Evolutionary conservation across 129 eudicot species (phyloP), one percentile per base, ranked within the genome.

Genomic region (Logfia minima): DNA sequence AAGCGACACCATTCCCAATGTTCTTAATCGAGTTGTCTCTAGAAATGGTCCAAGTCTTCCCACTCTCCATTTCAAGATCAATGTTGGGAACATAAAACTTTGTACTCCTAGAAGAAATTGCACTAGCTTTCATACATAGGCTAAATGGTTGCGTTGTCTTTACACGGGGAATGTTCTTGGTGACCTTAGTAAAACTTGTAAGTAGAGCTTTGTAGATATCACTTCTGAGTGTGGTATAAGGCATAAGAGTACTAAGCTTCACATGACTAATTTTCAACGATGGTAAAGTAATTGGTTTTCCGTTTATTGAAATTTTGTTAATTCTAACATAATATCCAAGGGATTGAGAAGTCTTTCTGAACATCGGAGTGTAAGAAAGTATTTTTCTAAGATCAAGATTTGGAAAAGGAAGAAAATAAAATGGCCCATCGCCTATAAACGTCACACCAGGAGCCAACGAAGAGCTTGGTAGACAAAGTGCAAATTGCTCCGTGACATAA

Each of bases 341-440:
- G 14, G 74, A 71, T 3, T 56, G 51, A 0, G 77, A 22, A 3
- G 77, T 39, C 29, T 59, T 48, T 24, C 71, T 61, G 8, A 84
- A 11, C 76, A 84, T 52, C 0, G 83, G 85, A 52, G 85, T 84
- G 73, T 65, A 84, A 58, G 79, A 56, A 19, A 86, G 84, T 13
- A 67, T 31, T 48, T 39, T 37, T 17, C 65, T 72, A 4, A 78
- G 39, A 41, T 85, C 81, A 43, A 83, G 69, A 48, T 78, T 77
- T 5, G 59, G 77, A 9, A 72, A 75, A 10, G 86, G 74, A 21
- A 74, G 39, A 34, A 77, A 35, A 60, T 74, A 75, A 45, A 43
- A 70, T 0, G 87, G 87, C 5, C 87, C 88, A 3, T 86, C 80
- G 3, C 88, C 93, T 16, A 86, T 66, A 78, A 83, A 86, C 14